Percentiles rank a stretch among this genome's conserved stretches.
phyloP scores from a whole-genome alignment of 1,139 yeast species.

The Geotrichum candidum region DNA sequence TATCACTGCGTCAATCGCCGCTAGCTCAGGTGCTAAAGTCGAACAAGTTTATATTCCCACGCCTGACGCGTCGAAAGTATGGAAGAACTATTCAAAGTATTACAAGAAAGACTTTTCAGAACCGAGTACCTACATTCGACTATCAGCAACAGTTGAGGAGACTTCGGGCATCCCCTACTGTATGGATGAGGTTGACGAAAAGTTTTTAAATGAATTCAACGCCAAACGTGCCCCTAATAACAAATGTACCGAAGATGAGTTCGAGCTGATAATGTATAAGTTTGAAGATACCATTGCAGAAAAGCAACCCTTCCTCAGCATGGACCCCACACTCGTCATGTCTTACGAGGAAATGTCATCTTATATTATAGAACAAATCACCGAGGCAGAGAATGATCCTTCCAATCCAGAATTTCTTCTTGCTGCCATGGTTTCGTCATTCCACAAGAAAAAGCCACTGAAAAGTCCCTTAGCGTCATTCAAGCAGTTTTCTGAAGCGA shows the following conservation, averaged over 20 bases:
- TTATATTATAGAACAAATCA: slow-evolving; percentile 26
- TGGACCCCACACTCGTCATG: slow-evolving; percentile 76
- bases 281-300: slow-evolving; percentile 70
- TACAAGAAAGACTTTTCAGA: slow-evolving; percentile 62
- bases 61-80: slow-evolving; percentile 83
- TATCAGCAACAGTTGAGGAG: slow-evolving; percentile 93
- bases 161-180: slow-evolving; percentile 80
- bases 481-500: slow-evolving; percentile 55
- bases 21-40: slow-evolving; percentile 48
- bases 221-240: slow-evolving; percentile 29
- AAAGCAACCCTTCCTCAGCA: slow-evolving; percentile 79
- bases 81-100: slow-evolving; percentile 71
- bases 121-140: slow-evolving; percentile 78
- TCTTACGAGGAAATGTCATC: slow-evolving; percentile 58
- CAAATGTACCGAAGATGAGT: slow-evolving; percentile 68
- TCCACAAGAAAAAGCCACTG: slow-evolving; percentile 10
- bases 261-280: slow-evolving; percentile 69
- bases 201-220: slow-evolving; percentile 47
- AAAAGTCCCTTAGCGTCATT: slow-evolving; percentile 45
- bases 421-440: slow-evolving; percentile 17
- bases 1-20: slow-evolving; percentile 61
- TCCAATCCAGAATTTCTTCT: slow-evolving; percentile 34
- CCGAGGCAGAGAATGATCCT: slow-evolving; percentile 33
- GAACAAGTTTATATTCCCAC: slow-evolving; percentile 86
- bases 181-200: slow-evolving; percentile 86